phyloP scores from a whole-genome alignment of 139 green algal species.

The Marvania coccoides region DNA sequence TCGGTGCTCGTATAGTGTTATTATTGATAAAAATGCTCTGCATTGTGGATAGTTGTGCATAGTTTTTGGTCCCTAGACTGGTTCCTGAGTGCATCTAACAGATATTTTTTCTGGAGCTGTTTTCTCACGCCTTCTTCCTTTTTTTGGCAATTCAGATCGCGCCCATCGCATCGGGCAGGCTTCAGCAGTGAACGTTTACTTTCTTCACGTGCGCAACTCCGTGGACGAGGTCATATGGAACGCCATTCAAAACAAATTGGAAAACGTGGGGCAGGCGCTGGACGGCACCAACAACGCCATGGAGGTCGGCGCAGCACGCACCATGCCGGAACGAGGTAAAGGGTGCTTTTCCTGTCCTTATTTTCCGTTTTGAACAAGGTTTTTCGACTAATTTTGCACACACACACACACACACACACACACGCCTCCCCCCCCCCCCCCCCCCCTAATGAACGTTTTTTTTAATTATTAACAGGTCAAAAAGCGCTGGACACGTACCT shows the following conservation, averaged over 20 bases:
- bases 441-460: too few relatives aligned
- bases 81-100: neutral
- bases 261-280: slow-evolving; percentile 62
- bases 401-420: neutral
- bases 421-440: neutral
- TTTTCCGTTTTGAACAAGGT: neutral
- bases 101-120: neutral
- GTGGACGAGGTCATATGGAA: slow-evolving; percentile 87
- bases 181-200: slow-evolving; percentile 61
- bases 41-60: too few relatives aligned
- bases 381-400: neutral
- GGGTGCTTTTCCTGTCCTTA: neutral
- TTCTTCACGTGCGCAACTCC: slow-evolving; percentile 61
- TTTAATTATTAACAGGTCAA: too few relatives aligned
- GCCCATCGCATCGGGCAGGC: slow-evolving; percentile 65
- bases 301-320: slow-evolving; percentile 9
- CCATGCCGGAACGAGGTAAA: slow-evolving; percentile 11
- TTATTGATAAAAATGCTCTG: too few relatives aligned
- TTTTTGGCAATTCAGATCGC: slow-evolving; percentile 56
- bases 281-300: slow-evolving; percentile 40
- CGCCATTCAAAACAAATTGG: slow-evolving; percentile 58
- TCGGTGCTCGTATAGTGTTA: too few relatives aligned
- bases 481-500: too few relatives aligned
- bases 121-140: neutral
- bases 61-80: too few relatives aligned